Evolutionary conservation across 371 early-diverging fungal genomes (phyloP), one percentile per base, ranked within the genome.

Genomic region (Lichtheimia ramosa): DNA sequence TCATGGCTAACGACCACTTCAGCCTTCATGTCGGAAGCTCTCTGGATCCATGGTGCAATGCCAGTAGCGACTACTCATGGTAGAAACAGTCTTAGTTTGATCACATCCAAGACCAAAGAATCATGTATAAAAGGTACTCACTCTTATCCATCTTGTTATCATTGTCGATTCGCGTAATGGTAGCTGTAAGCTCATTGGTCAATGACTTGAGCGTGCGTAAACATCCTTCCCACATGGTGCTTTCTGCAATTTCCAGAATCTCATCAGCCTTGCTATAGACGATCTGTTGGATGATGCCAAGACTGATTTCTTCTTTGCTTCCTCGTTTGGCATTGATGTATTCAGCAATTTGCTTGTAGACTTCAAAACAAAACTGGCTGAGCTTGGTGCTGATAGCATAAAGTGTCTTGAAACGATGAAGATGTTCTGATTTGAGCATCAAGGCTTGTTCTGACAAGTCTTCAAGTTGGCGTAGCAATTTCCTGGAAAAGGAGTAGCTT

Each of bases 1-100:
- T 92, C 93, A n/a, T 83, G 78, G 63, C 91, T 93, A 18, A 91
- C 77, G 25, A 88, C 78, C 24, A 89, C 87, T 46, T 88, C 89
- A 0, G 82, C 83, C 71, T 93, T 92, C 70, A 94, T 82, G 43
- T 85, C 83, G 46, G 85, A 82, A 16, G 95, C 91, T 13, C 96
- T 84, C 59, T 75, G 75, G 28, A 84, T 65, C 96, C 96, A 95
- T 12, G 95, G 94, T 50, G 87, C 72, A n/a, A 79, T 83, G 3
- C 71, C 69, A 6, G 77, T 78, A 3, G 70, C 43, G 63, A 83
- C 87, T 83, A 63, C 2, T 21, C 20, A 8, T n/a, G n/a, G 23
- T 15, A 54, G n/a, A 21, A 46, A 21, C 21, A 14, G n/a, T 21
- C n/a, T 46, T 46, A 46, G 46, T 46, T 46, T n/a, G 10, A 46